Evolutionary conservation across 345 rosid genomes (phyloP), one percentile per base, ranked within the genome.

Genomic region (Populus nigra): DNA sequence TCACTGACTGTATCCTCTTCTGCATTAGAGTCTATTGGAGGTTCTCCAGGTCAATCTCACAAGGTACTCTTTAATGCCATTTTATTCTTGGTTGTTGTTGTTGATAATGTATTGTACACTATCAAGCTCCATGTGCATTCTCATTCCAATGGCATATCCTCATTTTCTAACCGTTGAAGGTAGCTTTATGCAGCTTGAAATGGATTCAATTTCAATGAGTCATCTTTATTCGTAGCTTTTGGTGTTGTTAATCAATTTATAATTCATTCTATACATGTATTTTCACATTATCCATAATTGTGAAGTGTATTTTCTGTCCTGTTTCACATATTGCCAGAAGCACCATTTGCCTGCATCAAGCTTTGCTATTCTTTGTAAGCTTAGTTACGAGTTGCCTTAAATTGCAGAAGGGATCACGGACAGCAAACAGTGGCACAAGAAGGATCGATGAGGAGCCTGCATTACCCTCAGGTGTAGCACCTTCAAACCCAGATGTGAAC

Each of bases 1-100:
- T 91, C 91, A 8, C 81, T 39, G 75, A 83, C 88, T 20, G 73
- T 81, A 71, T 78, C 93, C 63, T 85, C 89, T 75, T 86, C 89
- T 50, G 83, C 86, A 77, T 23, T 76, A 71, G 87, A 76, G 74
- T 80, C 81, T 70, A 67, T 79, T 36, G 86, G 75, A 78, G 76
- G 78, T 53, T 84, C 75, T 59, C 81, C 79, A 55, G 68, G 82
- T 73, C 85, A 82, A 73, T 79, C 83, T 79, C 82, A 82, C 57
- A 86, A 82, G 96, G 97, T 91, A 84, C 22, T 50, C 63, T 77
- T 12, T 59, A 8, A 59, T 75, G 27, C 47, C 20, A n/a, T 38
- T 55, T 47, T 59, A 15, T 61, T 59, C 17, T 47, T 67, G 39
- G 45, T 41, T 0, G 50, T 3, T 47, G 50, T 47, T 47, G 53